These are phyloP conservation scores for Barnettozyma hawaiiensis DNA, from an alignment of 1,139 yeast genomes.

Conservation along the genomic window DNA sequence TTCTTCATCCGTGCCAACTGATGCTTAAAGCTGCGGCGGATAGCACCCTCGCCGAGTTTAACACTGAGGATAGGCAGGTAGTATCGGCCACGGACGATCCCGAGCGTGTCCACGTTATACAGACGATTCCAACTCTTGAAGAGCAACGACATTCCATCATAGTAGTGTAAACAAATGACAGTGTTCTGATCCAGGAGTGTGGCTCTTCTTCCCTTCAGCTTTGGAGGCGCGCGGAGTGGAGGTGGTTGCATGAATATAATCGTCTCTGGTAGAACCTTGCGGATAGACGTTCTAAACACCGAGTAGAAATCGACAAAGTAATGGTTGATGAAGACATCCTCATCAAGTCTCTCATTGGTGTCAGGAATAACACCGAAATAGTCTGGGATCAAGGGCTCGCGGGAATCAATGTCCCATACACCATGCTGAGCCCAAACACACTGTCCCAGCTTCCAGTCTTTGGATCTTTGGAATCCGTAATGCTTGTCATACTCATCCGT, in stretches of 20 bases:
- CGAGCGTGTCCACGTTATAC: conserved; percentile 84
- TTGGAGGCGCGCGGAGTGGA: conserved; percentile 75
- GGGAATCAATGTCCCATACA: conserved; percentile 55
- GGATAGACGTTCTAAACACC: conserved; percentile 42
- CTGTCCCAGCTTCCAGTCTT: conserved; percentile 61
- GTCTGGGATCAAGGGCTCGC: conserved; percentile 37
- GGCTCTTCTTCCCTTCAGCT: conserved; percentile 47
- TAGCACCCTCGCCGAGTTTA: conserved; percentile 73
- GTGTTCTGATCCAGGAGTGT: conserved; percentile 57
- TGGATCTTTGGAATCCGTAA: conserved; percentile 65
- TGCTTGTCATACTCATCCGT: conserved; percentile 45
- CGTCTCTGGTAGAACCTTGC: conserved; percentile 41
- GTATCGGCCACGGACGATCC: conserved; percentile 79
- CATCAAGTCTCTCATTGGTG: conserved; percentile 41
- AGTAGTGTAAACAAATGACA: conserved; percentile 81
- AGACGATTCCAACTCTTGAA: conserved; percentile 73
- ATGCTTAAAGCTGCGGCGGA: conserved; percentile 60
- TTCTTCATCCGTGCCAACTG: conserved; percentile 60
- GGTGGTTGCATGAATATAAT: conserved; percentile 78
- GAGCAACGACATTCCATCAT: conserved; percentile 91
- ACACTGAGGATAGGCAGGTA: conserved; percentile 71
- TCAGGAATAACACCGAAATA: conserved; percentile 43
- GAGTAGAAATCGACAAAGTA: conserved; percentile 57
- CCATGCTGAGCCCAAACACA: conserved; percentile 79
- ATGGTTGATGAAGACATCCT: conserved; percentile 55